Evolutionary conservation across 2,329 filamentous ascomycete genomes (phyloP).

Genomic region (Alternaria triticina): DNA sequence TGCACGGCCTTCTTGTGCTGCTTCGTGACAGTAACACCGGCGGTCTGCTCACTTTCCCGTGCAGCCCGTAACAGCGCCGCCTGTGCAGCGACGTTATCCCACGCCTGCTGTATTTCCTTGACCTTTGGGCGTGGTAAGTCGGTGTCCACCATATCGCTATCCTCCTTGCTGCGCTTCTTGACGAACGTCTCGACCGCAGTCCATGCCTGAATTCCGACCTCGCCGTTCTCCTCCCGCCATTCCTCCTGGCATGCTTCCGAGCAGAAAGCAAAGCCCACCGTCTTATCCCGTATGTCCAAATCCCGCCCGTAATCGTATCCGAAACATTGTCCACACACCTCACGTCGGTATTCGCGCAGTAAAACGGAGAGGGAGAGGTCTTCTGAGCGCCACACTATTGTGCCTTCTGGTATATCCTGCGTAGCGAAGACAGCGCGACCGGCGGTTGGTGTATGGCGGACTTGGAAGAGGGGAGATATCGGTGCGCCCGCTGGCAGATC

Average conservation of each 20-base stretch:
- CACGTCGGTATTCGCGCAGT: conserved; percentile 54
- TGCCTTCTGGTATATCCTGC: conserved; percentile 41
- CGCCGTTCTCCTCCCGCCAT: conserved; percentile 44
- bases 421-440: conserved; percentile 55
- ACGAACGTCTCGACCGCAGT: conserved; percentile 42
- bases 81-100: conserved; percentile 31
- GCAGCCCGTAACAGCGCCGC: conserved; percentile 37
- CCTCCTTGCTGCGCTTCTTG: conserved; percentile 39
- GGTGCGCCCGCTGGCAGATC: conserved; percentile 32
- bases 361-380: conserved; percentile 51
- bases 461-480: conserved; percentile 40
- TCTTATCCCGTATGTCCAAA: conserved; percentile 46
- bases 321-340: conserved; percentile 58
- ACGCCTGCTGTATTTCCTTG: conserved; percentile 37
- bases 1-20: conserved; percentile 41
- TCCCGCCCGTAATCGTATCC: conserved; percentile 53
- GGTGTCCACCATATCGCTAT: conserved; percentile 43
- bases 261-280: conserved; percentile 54
- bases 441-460: conserved; percentile 50
- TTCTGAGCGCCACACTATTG: conserved; percentile 47
- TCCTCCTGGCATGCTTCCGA: conserved; percentile 39
- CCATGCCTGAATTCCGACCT: conserved; percentile 44
- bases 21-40: conserved; percentile 33
- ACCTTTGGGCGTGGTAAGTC: conserved; percentile 34
- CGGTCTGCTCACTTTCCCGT: conserved; percentile 16